Conservation (phyloP, 2,329 filamentous ascomycete species). For the Monosporascus sp. region DNA sequence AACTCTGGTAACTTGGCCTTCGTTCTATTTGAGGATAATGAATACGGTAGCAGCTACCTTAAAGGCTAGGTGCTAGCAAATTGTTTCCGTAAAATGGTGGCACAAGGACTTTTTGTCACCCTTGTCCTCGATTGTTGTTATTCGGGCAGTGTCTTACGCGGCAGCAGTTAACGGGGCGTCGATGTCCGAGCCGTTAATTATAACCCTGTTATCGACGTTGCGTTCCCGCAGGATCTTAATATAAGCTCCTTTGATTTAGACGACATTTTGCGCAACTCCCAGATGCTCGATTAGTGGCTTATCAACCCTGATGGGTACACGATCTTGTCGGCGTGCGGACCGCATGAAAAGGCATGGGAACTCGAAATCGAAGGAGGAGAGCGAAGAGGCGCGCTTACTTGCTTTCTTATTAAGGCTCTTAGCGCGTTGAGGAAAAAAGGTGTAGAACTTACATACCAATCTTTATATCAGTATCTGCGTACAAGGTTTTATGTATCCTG, state of each 20-base stretch:
- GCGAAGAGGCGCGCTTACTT: conserved; percentile 2
- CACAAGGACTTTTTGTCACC: conserved; percentile 2
- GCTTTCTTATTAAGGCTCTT: conserved; percentile 1
- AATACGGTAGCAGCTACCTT: neutral
- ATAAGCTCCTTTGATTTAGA: too few species aligned
- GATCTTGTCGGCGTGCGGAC: conserved; percentile 3
- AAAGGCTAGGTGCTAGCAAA: neutral
- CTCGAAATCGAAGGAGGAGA: neutral
- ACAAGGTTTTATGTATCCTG: neutral
- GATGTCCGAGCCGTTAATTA: conserved; percentile 1
- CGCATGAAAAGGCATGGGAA: conserved; percentile 1
- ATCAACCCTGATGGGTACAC: conserved; percentile 2
- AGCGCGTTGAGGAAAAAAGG: neutral
- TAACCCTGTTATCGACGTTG: neutral
- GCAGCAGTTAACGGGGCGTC: neutral
- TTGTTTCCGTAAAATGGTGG: conserved; percentile 1
- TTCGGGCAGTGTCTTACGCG: conserved; percentile 3
- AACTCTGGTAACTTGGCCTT: neutral
- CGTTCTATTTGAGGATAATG: neutral
- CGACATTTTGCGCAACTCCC: neutral
- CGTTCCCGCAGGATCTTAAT: neutral
- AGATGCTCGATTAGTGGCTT: conserved; percentile 2
- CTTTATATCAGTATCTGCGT: neutral
- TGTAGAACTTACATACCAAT: neutral
- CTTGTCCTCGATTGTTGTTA: conserved; percentile 7